These are phyloP conservation scores for Udeniomyces megalosporus DNA, from an alignment of 768 basidiomycete genomes.

Conservation along the genomic window DNA sequence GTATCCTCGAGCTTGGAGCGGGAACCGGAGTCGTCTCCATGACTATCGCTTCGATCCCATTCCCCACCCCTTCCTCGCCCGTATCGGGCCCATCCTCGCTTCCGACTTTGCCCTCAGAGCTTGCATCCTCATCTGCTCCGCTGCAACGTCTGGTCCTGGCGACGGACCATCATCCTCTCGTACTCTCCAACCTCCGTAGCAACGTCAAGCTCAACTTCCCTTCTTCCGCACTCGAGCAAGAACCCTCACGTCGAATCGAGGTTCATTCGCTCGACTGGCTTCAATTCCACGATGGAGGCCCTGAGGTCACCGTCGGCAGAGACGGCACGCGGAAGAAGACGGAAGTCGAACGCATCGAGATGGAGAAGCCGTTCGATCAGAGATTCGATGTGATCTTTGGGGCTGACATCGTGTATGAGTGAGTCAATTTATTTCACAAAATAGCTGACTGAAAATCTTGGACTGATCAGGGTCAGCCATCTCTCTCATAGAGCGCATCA, in stretches of 20 bases:
- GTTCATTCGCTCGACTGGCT: constrained; percentile 8
- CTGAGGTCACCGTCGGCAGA: constrained; percentile 1
- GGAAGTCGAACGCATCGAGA: background rate
- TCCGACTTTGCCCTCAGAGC: no score
- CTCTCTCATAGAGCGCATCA: constrained; percentile 57
- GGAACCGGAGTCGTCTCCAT: constrained; percentile 75
- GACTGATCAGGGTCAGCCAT: no score
- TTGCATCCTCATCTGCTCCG: background rate
- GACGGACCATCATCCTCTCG: constrained; percentile 64
- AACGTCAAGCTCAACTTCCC: constrained; percentile 46
- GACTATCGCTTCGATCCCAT: constrained; percentile 39
- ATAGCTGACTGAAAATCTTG: no score
- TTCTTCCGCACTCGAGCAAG: background rate
- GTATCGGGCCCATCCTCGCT: no score
- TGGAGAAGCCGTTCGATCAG: constrained; percentile 27
- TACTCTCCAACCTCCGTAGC: constrained; percentile 47
- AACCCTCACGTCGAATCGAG: background rate
- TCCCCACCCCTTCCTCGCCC: background rate
- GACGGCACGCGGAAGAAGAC: constrained; percentile 12
- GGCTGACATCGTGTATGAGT: constrained; percentile 62
- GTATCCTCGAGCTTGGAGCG: constrained; percentile 65
- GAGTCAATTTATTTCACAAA: background rate
- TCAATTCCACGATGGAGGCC: constrained; percentile 4
- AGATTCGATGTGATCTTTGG: constrained; percentile 58
- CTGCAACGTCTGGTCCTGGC: constrained; percentile 35